Evolutionary conservation across 306 rosid species (phyloP), one percentile per base, ranked within the genome.

Genomic region (Quercus engelmannii): DNA sequence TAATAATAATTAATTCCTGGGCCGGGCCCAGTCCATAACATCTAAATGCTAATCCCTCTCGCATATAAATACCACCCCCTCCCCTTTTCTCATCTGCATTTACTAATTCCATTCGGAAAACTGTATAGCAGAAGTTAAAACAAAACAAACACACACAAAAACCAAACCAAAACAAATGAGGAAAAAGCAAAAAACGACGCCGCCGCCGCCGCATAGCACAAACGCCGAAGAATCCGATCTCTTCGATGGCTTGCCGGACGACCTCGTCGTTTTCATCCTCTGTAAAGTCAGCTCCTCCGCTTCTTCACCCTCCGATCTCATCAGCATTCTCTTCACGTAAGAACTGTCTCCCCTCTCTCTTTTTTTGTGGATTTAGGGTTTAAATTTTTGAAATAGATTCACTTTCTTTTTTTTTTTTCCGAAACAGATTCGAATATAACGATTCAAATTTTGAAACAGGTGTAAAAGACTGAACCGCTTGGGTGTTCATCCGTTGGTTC

Each of bases 191-290:
- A 65, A 23, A 83, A 68, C 17, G 8, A 51, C 69, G 1, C 75
- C 81, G 46, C 11, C 11, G 46, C 11, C 46, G 12, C 46, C 12
- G 12, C 12, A 3, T 11, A 3, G 12, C 49, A 75, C 58, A 41
- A 51, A 55, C 69, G 2, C 49, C 31, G 75, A 74, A 69, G 73
- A 87, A 28, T 55, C 65, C 1, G 92, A 87, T 73, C 74, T 84
- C 84, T 90, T 92, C 56, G 87, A 95, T 25, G 84, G 15, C 54
- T 64, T 95, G 12, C 97, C 94, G 0, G 99, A 92, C 72, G 99
- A 95, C 83, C 79, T 95, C 41, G 80, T 92, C 6, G 76, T 91
- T 56, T 75, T 64, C 76, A 81, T 95, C 57, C 91, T 95, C 82
- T 81, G 90, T 25, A 95, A 87, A 59, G 92, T 95, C 82, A 90